These are phyloP conservation scores for Backusella mclennaniae DNA, from an alignment of 192 early-diverging fungal species.

Conservation along the genomic window DNA sequence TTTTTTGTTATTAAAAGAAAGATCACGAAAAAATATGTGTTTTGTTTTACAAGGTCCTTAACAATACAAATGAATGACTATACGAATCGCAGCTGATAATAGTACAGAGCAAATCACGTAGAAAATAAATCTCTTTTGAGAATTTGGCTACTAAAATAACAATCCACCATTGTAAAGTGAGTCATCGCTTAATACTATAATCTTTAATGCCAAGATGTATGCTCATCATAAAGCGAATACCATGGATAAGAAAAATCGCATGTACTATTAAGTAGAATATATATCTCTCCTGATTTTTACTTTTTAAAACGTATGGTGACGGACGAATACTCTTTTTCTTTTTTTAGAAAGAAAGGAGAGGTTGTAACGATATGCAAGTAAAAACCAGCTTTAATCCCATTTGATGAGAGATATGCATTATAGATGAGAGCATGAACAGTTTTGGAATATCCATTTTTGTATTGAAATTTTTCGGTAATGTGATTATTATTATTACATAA, in stretches of 20 bases:
- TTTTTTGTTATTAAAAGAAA: neutral
- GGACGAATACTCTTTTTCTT: neutral
- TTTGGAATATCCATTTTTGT: neutral
- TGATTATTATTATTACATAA: neutral
- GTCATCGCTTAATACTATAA: neutral
- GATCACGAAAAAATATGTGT: neutral
- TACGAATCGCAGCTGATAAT: neutral
- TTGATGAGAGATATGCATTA: neutral
- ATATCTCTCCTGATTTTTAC: neutral
- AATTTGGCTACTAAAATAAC: neutral
- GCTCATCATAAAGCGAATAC: neutral
- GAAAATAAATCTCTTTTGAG: neutral
- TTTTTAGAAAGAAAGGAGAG: neutral
- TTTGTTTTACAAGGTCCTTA: neutral
- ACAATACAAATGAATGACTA: neutral
- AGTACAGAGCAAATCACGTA: neutral
- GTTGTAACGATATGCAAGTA: neutral
- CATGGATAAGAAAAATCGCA: neutral
- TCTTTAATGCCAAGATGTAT: neutral
- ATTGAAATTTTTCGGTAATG: neutral
- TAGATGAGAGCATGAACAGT: neutral
- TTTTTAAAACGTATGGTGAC: neutral
- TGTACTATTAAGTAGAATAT: neutral
- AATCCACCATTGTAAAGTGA: neutral
- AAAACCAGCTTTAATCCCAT: neutral